Conservation (phyloP, 139 green algal genomes). For the Parachlorella kessleri region DNA sequence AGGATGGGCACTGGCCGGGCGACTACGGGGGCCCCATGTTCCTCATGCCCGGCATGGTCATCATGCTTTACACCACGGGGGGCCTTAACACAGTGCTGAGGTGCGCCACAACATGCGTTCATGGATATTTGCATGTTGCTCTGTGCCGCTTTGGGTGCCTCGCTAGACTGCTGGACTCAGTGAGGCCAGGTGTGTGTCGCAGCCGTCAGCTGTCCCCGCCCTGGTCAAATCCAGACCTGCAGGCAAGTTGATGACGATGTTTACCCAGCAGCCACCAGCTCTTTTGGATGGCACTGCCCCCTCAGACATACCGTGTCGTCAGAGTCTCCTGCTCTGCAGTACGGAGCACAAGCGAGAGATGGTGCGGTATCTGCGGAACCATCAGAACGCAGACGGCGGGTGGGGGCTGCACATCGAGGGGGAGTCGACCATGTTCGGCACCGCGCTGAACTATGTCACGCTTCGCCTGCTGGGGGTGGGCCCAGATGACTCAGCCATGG, state of each 20-base stretch:
- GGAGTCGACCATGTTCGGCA: conserved; percentile 98
- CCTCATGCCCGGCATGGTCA: conserved; percentile 96
- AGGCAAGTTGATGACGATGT: neutral
- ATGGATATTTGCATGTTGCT: neutral
- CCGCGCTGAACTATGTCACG: conserved; percentile 83
- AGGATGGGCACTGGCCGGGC: conserved; percentile 96
- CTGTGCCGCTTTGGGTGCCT: too few relatives aligned
- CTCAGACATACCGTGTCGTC: too few relatives aligned
- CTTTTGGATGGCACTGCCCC: too few relatives aligned
- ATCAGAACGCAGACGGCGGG: conserved; percentile 95
- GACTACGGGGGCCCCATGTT: conserved; percentile 99
- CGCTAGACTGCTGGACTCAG: too few relatives aligned
- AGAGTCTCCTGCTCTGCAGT: conserved; percentile 28
- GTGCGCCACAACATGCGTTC: neutral
- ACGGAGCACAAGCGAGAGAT: conserved; percentile 44
- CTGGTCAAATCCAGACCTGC: too few relatives aligned
- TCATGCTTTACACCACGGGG: conserved; percentile 82
- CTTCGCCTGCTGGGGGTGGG: conserved; percentile 74
- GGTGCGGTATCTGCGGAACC: conserved; percentile 92
- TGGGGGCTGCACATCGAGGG: conserved; percentile 99
- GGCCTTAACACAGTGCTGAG: conserved; percentile 78
- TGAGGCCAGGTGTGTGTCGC: too few relatives aligned
- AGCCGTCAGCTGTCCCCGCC: too few relatives aligned
- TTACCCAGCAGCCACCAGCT: neutral
- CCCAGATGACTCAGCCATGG: conserved; percentile 48